phyloP scores from a whole-genome alignment of 352 stramenopile species.

The Globisporangium radiosum region DNA sequence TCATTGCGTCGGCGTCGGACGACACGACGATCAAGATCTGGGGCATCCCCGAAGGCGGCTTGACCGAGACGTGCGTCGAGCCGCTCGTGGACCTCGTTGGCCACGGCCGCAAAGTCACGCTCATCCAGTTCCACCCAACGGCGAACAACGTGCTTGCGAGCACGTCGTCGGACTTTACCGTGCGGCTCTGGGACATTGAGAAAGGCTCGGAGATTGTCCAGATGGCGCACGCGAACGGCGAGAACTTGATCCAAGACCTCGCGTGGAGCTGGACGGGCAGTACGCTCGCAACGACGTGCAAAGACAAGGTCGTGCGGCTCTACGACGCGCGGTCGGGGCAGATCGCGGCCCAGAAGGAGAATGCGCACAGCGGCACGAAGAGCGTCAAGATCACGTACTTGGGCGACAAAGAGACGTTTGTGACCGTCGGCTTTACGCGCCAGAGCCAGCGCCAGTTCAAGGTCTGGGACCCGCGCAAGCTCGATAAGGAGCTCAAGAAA shows the following conservation, averaged over 20 bases:
- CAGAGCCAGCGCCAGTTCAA: slow-evolving; percentile 93
- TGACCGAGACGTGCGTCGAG: slow-evolving; percentile 93
- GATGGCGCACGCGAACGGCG: slow-evolving; percentile 64
- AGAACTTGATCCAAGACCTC: slow-evolving; percentile 96
- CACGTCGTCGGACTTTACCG: slow-evolving; percentile 93
- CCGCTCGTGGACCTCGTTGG: slow-evolving; percentile 94
- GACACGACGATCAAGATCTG: slow-evolving; percentile 98
- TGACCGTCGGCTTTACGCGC: slow-evolving; percentile 96
- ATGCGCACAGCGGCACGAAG: slow-evolving; percentile 96
- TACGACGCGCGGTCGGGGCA: slow-evolving; percentile 92
- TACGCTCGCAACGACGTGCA: slow-evolving; percentile 93
- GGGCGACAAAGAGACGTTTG: slow-evolving; percentile 93
- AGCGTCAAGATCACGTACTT: slow-evolving; percentile 97
- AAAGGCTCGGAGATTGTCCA: slow-evolving; percentile 89
- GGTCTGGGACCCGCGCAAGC: slow-evolving; percentile 84
- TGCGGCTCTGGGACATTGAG: slow-evolving; percentile 99
- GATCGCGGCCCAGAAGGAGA: slow-evolving; percentile 69
- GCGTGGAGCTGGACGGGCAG: slow-evolving; percentile 97
- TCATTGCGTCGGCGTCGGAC: slow-evolving; percentile 95
- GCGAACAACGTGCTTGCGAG: slow-evolving; percentile 96
- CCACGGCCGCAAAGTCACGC: slow-evolving; percentile 95
- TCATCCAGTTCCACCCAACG: slow-evolving; percentile 97
- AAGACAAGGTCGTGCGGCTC: slow-evolving; percentile 98
- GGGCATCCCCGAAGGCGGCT: slow-evolving; percentile 92
- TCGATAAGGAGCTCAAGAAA: slow-evolving; percentile 90